Evolutionary conservation across 345 rosid species (phyloP).

Genomic region (Fremontodendron californicum): DNA sequence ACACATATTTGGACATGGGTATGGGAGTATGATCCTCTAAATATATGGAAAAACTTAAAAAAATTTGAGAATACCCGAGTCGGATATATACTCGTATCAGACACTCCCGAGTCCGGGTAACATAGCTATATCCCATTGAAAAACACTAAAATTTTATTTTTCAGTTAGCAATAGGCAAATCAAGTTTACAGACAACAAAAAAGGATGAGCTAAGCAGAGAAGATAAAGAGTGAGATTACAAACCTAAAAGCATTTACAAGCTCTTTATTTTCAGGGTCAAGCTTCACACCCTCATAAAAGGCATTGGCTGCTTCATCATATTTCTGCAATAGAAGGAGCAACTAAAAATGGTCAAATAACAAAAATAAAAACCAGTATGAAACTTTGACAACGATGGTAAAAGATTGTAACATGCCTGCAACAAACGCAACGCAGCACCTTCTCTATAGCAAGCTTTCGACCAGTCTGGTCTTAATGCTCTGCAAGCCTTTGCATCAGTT

Average conservation of each 20-base stretch:
- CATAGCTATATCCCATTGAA: not conserved
- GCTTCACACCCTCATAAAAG: slow-evolving; percentile 74
- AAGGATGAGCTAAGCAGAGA: not conserved
- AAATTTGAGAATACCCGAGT: too few relatives aligned
- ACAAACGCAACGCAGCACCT: slow-evolving; percentile 80
- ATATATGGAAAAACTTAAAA: too few relatives aligned
- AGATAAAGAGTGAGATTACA: slow-evolving; percentile 10
- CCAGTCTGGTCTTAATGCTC: slow-evolving; percentile 74
- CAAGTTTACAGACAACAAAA: not conserved
- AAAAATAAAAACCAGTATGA: not conserved
- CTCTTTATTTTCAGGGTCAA: slow-evolving; percentile 72
- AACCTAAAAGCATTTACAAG: slow-evolving; percentile 74
- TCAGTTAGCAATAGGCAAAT: not conserved
- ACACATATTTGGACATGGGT: too few relatives aligned
- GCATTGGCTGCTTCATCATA: slow-evolving; percentile 86
- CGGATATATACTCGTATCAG: too few relatives aligned
- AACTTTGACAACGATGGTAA: not conserved
- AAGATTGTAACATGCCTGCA: slow-evolving; percentile 41
- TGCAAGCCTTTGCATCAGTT: slow-evolving; percentile 71
- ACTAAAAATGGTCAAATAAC: not conserved
- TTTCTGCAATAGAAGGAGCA: slow-evolving; percentile 41
- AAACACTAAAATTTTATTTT: not conserved
- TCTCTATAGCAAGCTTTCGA: slow-evolving; percentile 87
- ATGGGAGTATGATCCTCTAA: too few relatives aligned
- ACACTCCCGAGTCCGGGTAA: too few relatives aligned